Percentiles rank a stretch among this genome's conserved stretches.
Evolutionary conservation across 768 basidiomycete species (phyloP).

Genomic region (Leccinum subgranulosum): DNA sequence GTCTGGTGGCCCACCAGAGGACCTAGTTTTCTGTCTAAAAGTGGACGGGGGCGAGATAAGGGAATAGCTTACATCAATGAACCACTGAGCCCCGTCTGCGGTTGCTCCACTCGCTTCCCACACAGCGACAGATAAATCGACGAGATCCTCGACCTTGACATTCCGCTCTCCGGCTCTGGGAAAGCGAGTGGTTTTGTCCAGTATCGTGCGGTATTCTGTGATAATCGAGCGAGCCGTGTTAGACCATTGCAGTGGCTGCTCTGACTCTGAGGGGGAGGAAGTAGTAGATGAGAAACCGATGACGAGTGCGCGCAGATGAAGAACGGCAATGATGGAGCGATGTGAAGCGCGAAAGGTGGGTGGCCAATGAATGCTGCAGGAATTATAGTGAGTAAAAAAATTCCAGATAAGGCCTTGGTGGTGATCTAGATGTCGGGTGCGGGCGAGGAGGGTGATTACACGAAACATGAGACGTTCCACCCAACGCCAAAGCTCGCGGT

Average conservation of each 20-base stretch:
- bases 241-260: slow-evolving; percentile 53
- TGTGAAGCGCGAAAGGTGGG: slow-evolving; percentile 74
- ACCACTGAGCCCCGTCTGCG: slow-evolving; percentile 68
- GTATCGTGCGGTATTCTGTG: slow-evolving; percentile 64
- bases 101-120: slow-evolving; percentile 75
- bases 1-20: slow-evolving; percentile 90
- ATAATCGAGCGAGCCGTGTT: slow-evolving; percentile 63
- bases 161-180: slow-evolving; percentile 82
- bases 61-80: slow-evolving; percentile 64
- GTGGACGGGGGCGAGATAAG: neutral
- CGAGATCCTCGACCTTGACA: slow-evolving; percentile 75
- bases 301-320: slow-evolving; percentile 74
- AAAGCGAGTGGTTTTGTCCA: slow-evolving; percentile 69
- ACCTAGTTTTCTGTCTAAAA: slow-evolving; percentile 43
- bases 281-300: slow-evolving; percentile 38
- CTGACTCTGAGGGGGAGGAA: slow-evolving; percentile 20
- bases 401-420: slow-evolving; percentile 49
- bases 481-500: slow-evolving; percentile 88
- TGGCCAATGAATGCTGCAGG: slow-evolving; percentile 71
- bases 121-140: slow-evolving; percentile 72
- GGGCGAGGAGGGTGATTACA: slow-evolving; percentile 64
- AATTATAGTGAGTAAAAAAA: slow-evolving; percentile 58
- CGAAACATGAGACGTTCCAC: slow-evolving; percentile 79
- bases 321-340: slow-evolving; percentile 61
- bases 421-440: slow-evolving; percentile 37